Evolutionary conservation across 805 yeast genomes (phyloP).

Genomic region (Torulaspora quercuum): DNA sequence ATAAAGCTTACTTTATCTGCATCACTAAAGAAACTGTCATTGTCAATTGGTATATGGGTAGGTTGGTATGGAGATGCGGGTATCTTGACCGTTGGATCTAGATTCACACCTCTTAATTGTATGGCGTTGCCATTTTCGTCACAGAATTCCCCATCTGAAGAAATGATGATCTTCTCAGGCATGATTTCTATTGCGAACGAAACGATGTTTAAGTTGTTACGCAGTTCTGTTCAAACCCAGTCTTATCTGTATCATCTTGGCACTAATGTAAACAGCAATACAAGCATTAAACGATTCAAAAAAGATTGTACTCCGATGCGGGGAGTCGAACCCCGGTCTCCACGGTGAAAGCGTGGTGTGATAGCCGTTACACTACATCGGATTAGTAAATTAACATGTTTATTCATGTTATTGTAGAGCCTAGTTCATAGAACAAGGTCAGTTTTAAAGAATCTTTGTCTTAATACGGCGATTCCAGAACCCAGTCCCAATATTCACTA

Average conservation of each 20-base stretch:
- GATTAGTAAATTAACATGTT: conserved; percentile 18
- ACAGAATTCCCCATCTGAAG: conserved; percentile 54
- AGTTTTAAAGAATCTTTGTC: too few species aligned
- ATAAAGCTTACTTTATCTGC: conserved; percentile 80
- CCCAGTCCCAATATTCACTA: too few species aligned
- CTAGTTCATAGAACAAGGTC: too few species aligned
- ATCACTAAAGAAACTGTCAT: conserved; percentile 51
- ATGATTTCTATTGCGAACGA: too few species aligned
- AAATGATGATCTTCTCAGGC: conserved; percentile 36
- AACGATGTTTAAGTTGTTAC: too few species aligned
- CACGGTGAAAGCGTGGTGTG: conserved; percentile 38
- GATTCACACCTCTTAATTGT: conserved; percentile 71
- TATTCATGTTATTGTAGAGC: too few species aligned
- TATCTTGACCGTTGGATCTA: conserved; percentile 69
- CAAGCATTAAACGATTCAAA: background rate
- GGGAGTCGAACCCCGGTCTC: conserved; percentile 39
- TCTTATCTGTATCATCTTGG: too few species aligned
- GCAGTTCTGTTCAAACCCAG: too few species aligned
- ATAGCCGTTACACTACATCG: conserved; percentile 38
- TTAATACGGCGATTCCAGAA: too few species aligned
- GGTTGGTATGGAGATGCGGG: conserved; percentile 57
- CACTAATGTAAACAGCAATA: too few species aligned
- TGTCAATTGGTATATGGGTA: conserved; percentile 35
- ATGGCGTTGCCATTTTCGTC: conserved; percentile 57
- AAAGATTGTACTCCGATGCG: conserved; percentile 29